Evolutionary conservation across 2,329 filamentous ascomycete species (phyloP).

Genomic region (Fusarium bactridioides): DNA sequence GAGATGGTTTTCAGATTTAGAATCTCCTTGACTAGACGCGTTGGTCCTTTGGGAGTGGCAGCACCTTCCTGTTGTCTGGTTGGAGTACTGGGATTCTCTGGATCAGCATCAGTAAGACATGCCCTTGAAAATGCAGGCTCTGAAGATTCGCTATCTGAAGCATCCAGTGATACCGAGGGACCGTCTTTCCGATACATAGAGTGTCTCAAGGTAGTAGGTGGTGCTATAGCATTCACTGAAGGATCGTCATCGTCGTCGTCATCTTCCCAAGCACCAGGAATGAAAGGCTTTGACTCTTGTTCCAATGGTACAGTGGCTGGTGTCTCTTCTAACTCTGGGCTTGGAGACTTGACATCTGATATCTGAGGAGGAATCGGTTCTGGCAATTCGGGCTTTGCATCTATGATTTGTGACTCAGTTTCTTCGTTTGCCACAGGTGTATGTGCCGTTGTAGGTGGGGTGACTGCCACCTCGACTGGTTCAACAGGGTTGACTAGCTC

Average conservation of each 20-base stretch:
- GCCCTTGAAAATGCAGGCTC: slow-evolving; percentile 43
- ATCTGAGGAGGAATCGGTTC: not conserved
- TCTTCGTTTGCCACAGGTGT: not conserved
- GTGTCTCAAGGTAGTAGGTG: slow-evolving; percentile 1
- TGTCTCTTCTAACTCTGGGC: not conserved
- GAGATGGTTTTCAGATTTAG: slow-evolving; percentile 60
- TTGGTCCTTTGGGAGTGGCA: slow-evolving; percentile 60
- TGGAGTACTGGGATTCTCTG: slow-evolving; percentile 12
- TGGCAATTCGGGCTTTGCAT: not conserved
- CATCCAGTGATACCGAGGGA: slow-evolving; percentile 2
- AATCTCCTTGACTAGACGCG: slow-evolving; percentile 64
- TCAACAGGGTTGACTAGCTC: not conserved
- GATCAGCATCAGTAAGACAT: slow-evolving; percentile 29
- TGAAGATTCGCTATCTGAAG: slow-evolving; percentile 39
- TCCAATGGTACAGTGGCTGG: not conserved
- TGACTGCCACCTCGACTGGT: not conserved
- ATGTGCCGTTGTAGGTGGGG: not conserved
- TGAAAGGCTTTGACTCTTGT: slow-evolving; percentile 38
- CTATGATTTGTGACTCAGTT: not conserved
- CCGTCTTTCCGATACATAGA: slow-evolving; percentile 12
- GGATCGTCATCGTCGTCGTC: slow-evolving; percentile 44
- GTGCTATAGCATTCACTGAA: slow-evolving; percentile 8
- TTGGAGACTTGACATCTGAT: not conserved
- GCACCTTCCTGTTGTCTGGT: slow-evolving; percentile 49
- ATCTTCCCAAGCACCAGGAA: slow-evolving; percentile 65